Conservation (phyloP, 176 grass and related monocot species). For the Triticum dicoccoides region DNA sequence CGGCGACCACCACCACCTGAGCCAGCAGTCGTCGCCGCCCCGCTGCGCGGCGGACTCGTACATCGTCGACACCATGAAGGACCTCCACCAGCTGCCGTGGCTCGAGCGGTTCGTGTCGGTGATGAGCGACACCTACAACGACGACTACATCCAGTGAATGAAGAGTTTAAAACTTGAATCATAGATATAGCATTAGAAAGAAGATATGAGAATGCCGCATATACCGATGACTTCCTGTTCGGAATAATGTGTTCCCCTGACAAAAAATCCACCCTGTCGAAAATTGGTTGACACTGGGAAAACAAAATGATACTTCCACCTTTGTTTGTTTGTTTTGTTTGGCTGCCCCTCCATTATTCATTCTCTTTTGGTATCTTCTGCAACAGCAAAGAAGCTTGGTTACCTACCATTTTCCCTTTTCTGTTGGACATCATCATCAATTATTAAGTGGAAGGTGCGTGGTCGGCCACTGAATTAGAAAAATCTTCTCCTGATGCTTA, state of each 20-base stretch:
- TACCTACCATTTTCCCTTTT: neutral
- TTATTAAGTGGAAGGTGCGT: neutral
- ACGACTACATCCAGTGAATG: constrained; percentile 94
- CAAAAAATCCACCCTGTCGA: neutral
- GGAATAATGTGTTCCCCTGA: constrained; percentile 38
- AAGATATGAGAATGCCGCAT: constrained; percentile 37
- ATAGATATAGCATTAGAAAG: constrained; percentile 50
- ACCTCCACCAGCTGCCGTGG: constrained; percentile 98
- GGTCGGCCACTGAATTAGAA: neutral
- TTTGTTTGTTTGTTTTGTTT: neutral
- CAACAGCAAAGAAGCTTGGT: neutral
- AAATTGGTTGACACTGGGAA: constrained; percentile 31
- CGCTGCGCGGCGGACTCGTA: constrained; percentile 68
- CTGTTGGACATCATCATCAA: neutral
- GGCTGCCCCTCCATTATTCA: neutral
- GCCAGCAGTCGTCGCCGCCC: constrained; percentile 65
- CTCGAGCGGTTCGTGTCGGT: constrained; percentile 99
- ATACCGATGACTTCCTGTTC: constrained; percentile 17
- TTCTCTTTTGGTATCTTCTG: neutral
- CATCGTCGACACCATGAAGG: constrained; percentile 83
- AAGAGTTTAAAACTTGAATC: neutral
- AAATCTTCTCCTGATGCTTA: neutral
- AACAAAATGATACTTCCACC: constrained; percentile 13
- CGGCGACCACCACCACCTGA: constrained; percentile 49
- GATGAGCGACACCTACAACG: constrained; percentile 93